phyloP scores from a whole-genome alignment of 495 filamentous ascomycete species.

The Aspergillus indologenus region DNA sequence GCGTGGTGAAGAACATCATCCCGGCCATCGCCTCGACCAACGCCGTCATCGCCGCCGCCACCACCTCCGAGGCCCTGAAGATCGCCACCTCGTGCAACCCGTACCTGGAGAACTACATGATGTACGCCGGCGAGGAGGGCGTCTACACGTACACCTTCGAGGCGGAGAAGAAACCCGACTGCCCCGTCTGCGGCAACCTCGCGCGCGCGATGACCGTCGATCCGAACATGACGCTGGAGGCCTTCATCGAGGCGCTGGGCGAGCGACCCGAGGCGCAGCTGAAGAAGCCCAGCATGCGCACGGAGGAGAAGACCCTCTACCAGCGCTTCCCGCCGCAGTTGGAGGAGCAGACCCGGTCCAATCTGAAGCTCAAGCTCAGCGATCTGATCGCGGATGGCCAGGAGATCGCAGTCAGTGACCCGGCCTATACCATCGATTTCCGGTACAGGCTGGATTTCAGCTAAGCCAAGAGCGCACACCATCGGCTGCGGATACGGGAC shows the following conservation, averaged over 20 bases:
- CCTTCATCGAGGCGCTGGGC: conserved; percentile 82
- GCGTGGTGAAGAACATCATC: conserved; percentile 99
- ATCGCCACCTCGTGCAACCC: conserved; percentile 81
- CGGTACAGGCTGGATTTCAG: conserved; percentile 57
- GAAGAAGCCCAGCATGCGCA: conserved; percentile 85
- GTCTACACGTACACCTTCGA: conserved; percentile 97
- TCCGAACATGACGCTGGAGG: conserved; percentile 68
- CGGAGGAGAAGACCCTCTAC: conserved; percentile 80
- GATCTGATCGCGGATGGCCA: conserved; percentile 65
- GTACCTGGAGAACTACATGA: conserved; percentile 93
- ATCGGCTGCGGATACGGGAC: neutral
- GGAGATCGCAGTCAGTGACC: conserved; percentile 79
- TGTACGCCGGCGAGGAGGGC: conserved; percentile 94
- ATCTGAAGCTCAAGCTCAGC: conserved; percentile 71
- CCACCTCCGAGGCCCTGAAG: conserved; percentile 96
- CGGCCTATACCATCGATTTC: conserved; percentile 73
- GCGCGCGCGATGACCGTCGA: conserved; percentile 71
- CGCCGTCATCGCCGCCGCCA: conserved; percentile 89
- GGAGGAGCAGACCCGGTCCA: conserved; percentile 75
- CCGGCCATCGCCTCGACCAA: conserved; percentile 98
- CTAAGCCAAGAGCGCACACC: conserved; percentile 16
- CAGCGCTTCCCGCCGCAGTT: conserved; percentile 79
- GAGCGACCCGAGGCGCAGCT: conserved; percentile 80
- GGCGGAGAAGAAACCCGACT: conserved; percentile 87
- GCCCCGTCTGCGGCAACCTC: conserved; percentile 86